These are phyloP conservation scores for Aristolochia californica DNA, from an alignment of 164 flowering plant species.

Conservation along the genomic window DNA sequence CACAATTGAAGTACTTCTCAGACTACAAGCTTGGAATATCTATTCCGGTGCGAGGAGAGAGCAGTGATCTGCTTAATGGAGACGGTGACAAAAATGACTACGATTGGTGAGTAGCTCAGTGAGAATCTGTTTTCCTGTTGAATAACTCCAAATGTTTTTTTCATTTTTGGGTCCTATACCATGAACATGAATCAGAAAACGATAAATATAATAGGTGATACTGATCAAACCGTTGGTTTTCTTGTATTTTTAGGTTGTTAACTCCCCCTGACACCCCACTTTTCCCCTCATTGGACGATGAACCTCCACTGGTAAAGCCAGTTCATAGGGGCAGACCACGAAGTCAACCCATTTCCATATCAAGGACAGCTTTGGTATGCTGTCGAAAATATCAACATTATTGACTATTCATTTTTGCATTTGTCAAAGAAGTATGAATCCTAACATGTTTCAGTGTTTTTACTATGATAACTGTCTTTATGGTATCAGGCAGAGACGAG, in stretches of 20 bases:
- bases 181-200: too few relatives aligned
- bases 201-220: neutral
- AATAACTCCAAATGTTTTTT: too few relatives aligned
- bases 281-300: conserved; percentile 84
- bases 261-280: conserved; percentile 99
- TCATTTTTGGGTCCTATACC: too few relatives aligned
- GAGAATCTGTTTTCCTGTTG: too few relatives aligned
- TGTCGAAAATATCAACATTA: neutral
- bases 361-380: conserved; percentile 77
- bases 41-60: conserved; percentile 64
- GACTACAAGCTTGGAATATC: conserved; percentile 68
- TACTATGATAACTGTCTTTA: too few relatives aligned
- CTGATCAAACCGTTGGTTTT: conserved; percentile 7
- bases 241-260: conserved; percentile 50
- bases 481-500: conserved; percentile 65
- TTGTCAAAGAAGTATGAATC: too few relatives aligned
- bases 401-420: too few relatives aligned
- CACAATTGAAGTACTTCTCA: conserved; percentile 66
- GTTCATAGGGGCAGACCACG: conserved; percentile 66
- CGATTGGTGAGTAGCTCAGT: conserved; percentile 60
- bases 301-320: conserved; percentile 34
- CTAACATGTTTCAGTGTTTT: neutral
- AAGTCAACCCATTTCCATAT: conserved; percentile 69
- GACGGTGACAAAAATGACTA: conserved; percentile 89
- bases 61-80: conserved; percentile 70